Base-by-base conservation (phyloP, 371 early-diverging fungal species). In the Apophysomyces ossiformis region DNA sequence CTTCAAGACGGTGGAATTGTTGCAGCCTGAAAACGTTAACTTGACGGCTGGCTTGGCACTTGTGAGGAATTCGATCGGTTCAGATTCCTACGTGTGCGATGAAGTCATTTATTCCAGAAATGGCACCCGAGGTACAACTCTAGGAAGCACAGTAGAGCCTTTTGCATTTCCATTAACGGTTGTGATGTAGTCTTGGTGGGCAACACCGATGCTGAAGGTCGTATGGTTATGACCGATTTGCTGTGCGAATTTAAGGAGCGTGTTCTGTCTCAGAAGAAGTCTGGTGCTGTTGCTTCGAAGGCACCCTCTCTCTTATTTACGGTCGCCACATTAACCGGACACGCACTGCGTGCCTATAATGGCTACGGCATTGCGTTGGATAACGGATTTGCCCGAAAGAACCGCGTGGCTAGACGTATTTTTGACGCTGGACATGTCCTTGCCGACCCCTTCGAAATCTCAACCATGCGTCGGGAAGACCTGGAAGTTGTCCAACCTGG, bases 131-230 rank as follows among this genome's bases (percentile, higher is more conserved):
- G 84, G 81, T 79, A 74, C 5, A 32, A 32, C 15, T 6, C 13
- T 61, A n/a, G 18, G 11, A 57, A 39, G 37, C 5, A 18, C 56
- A 35, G 12, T 5, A 18, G 36, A 63, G 59, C 60, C n/a, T 36
- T 47, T 37, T 39, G 13, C 44, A 26, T 26, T 26, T 26, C 32
- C 32, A 26, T 62, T 54, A 46, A 16, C 46, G 8, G 7, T 16
- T 21, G 6, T 15, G 7, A 21, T 41, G 11, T 72, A 77, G 93
- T 94, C 4, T 72, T 92, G 46, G 88, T 94, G 50, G 91, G 89
- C 43, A 93, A 94, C 81, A 95, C 96, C 1, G 95, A 95, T 73
- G 96, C 95, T 32, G 96, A 96, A 78, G 96, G 96, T 37, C 90
- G 96, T 39, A 90, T 95, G 89, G 93, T 93, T 38, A 93, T 95